These are phyloP conservation scores for Saturnispora gosingensis DNA, from an alignment of 805 yeast genomes.

Conservation along the genomic window DNA sequence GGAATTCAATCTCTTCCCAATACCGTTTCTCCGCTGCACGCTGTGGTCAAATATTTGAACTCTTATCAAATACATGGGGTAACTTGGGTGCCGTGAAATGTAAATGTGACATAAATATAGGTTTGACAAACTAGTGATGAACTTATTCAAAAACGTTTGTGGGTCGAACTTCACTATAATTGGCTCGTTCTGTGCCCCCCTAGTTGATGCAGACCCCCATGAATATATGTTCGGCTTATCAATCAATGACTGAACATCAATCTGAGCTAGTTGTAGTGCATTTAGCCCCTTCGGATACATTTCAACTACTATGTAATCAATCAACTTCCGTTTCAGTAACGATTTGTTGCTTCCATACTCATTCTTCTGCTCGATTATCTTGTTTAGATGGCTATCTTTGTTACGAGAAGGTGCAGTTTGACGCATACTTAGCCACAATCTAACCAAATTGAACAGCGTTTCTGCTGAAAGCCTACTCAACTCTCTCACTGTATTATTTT, in stretches of 20 bases:
- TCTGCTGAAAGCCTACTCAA: constrained; percentile 21
- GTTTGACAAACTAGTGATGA: constrained; percentile 39
- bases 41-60: constrained; percentile 58
- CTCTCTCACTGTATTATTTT: constrained; percentile 19
- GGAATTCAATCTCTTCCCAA: neutral
- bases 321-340: constrained; percentile 24
- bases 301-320: constrained; percentile 39
- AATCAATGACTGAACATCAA: constrained; percentile 57
- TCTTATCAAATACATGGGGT: constrained; percentile 52
- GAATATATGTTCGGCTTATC: constrained; percentile 42
- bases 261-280: constrained; percentile 56
- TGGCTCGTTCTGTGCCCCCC: constrained; percentile 20
- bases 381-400: constrained; percentile 8
- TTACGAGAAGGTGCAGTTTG: constrained; percentile 23
- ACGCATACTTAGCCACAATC: constrained; percentile 26
- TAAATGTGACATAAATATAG: constrained; percentile 58
- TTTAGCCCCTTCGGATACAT: constrained; percentile 52
- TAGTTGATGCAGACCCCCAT: constrained; percentile 43
- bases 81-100: constrained; percentile 53
- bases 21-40: neutral
- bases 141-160: constrained; percentile 37
- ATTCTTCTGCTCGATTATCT: constrained; percentile 13
- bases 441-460: constrained; percentile 25
- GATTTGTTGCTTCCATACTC: constrained; percentile 5
- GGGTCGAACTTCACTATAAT: constrained; percentile 32